A percentile compares a stretch with the other conserved stretches of the same genome.
Evolutionary conservation across 352 stramenopile genomes (phyloP).

Genomic region (Pythium dissimile): DNA sequence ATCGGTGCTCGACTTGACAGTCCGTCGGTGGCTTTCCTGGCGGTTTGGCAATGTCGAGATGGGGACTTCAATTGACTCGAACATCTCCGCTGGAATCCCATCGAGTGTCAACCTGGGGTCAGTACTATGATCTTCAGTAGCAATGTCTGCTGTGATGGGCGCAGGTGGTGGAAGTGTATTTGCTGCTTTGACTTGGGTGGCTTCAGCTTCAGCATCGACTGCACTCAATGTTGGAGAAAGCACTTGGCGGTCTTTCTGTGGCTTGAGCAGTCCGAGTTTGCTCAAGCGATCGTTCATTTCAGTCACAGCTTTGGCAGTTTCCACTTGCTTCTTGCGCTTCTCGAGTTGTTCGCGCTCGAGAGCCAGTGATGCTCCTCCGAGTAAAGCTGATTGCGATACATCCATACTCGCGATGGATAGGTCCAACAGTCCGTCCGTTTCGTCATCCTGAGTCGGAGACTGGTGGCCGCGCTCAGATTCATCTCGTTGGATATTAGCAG

Average conservation of each 20-base stretch:
- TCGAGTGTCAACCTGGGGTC: too few species aligned
- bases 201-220: neutral
- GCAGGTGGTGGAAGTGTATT: too few species aligned
- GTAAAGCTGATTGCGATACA: conserved; percentile 31
- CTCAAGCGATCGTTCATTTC: conserved; percentile 69
- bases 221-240: neutral
- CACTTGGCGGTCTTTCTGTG: conserved; percentile 10
- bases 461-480: neutral
- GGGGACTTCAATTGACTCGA: conserved; percentile 40
- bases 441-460: neutral
- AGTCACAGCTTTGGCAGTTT: conserved; percentile 71
- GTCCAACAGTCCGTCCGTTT: neutral
- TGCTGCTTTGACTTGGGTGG: neutral
- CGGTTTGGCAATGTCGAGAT: neutral
- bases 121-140: too few species aligned
- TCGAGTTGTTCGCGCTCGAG: conserved; percentile 69
- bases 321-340: conserved; percentile 64
- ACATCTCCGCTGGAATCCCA: conserved; percentile 41
- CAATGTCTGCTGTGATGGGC: too few species aligned
- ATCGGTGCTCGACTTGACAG: conserved; percentile 11
- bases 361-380: conserved; percentile 39
- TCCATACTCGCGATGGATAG: conserved; percentile 23
- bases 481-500: neutral
- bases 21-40: neutral
- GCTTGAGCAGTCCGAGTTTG: conserved; percentile 51